phyloP scores from a whole-genome alignment of 78 protist species.

The Trichosphaerium sp. region DNA sequence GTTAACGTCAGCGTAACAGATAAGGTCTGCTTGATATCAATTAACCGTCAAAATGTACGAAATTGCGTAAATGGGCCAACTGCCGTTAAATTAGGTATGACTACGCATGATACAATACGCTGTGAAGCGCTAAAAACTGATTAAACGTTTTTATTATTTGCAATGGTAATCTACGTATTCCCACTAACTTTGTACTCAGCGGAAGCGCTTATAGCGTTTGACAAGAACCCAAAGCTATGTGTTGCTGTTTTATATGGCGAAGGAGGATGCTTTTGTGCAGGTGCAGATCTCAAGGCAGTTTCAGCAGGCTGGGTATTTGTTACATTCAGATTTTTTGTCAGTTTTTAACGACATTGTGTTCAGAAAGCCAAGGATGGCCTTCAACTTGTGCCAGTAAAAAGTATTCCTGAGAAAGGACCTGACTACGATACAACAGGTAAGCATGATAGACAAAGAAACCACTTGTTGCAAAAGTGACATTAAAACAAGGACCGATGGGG shows the following conservation, averaged over 20 bases:
- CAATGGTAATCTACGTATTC: too few species aligned
- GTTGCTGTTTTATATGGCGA: conserved; percentile 55
- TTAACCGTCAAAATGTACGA: conserved; percentile 14
- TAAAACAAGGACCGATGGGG: conserved; percentile 67
- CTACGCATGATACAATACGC: too few species aligned
- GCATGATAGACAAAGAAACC: too few species aligned
- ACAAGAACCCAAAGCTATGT: conserved; percentile 5
- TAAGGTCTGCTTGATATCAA: conserved; percentile 13
- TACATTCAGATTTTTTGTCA: neutral
- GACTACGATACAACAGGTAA: neutral
- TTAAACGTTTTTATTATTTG: too few species aligned
- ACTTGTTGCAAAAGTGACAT: too few species aligned
- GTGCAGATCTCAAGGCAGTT: conserved; percentile 66
- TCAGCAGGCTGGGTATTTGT: neutral
- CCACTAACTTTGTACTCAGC: too few species aligned
- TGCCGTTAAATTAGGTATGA: conserved; percentile 27
- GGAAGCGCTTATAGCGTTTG: conserved; percentile 44
- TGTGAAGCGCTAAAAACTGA: too few species aligned
- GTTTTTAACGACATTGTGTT: neutral
- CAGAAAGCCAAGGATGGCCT: neutral
- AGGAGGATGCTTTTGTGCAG: conserved; percentile 56
- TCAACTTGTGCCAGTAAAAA: too few species aligned
- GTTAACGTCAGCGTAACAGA: too few species aligned
- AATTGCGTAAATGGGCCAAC: conserved; percentile 54
- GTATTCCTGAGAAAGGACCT: neutral